Conservation (phyloP, 1,139 yeast species). For the Arxiozyma heterogenica region DNA sequence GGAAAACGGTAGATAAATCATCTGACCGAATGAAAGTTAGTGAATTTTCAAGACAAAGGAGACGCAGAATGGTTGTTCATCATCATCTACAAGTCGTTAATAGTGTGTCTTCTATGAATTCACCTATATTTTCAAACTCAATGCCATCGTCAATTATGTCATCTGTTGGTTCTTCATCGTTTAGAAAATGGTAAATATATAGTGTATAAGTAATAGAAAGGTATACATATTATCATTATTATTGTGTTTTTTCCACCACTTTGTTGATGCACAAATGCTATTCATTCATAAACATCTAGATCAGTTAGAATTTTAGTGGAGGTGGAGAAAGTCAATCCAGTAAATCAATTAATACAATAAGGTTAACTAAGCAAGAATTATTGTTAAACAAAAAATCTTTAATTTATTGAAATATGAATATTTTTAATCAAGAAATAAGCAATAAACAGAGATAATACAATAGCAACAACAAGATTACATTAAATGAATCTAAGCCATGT, state of each 20-base stretch:
- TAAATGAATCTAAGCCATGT: too few species aligned
- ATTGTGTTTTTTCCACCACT: not conserved
- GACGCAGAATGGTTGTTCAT: conserved; percentile 5
- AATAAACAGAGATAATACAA: too few species aligned
- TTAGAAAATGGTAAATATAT: conserved; percentile 3
- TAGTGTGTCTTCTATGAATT: conserved; percentile 1
- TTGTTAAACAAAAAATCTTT: too few species aligned
- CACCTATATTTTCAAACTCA: conserved; percentile 2
- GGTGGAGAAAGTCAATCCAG: too few species aligned
- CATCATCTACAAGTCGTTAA: conserved; percentile 6
- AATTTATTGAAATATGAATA: too few species aligned
- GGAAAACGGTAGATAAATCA: not conserved
- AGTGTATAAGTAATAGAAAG: not conserved
- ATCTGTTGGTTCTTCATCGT: conserved; percentile 6
- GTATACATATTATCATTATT: too few species aligned
- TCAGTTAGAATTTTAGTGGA: too few species aligned
- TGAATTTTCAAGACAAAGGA: not conserved
- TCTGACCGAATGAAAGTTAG: not conserved
- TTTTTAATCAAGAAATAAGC: too few species aligned
- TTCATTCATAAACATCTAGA: too few species aligned
- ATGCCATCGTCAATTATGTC: conserved; percentile 5
- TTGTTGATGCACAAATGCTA: not conserved
- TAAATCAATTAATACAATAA: too few species aligned
- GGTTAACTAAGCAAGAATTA: too few species aligned
- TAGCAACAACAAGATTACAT: too few species aligned